Evolutionary conservation across 305 asterid species (phyloP), one percentile per base, ranked within the genome.

Genomic region (Solanum hybrid): DNA sequence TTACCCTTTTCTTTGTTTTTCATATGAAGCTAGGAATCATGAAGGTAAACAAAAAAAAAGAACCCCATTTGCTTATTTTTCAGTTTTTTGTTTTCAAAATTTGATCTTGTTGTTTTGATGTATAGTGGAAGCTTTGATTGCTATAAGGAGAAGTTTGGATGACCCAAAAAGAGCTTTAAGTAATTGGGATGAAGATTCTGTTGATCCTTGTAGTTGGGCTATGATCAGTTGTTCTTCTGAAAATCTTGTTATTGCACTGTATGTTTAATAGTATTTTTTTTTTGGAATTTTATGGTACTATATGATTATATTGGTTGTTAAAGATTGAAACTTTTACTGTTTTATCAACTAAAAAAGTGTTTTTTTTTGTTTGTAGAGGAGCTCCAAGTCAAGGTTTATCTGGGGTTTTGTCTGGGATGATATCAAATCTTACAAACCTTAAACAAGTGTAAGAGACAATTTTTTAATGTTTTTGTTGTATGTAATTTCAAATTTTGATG

Each of bases 151-250:
- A 77, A 89, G 90, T 66, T 87, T 96, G 87, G 88, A 88, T 80
- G 99, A 97, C 90, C 99, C 99, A 32, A 96, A 93, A 91, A 98
- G 99, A 89, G 98, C 95, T 89, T 91, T 97, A 20, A 92, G 90
- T 92, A 95, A 97, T 89, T 97, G 99, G 99, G 99, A 97, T 90
- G 98, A 94, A 75, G 95, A 94, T 88, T 96, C 98, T 38, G 99
- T 95, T 60, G 99, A 97, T 92, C 99, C 99, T 38, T 97, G 99
- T 90, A 94, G 99, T 92, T 97, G 99, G 99, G 93, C 97, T 73
- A 95, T 95, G 99, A 95, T 97, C 89, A 97, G 99, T 91, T 97
- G 99, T 93, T 95, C 96, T 90, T 69, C 95, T 89, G 95, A 95
- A 90, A 94, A 95, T 89, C 96, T 95, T 91, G 99, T 97, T 86